These are phyloP conservation scores for Fomes fomentarius DNA, from an alignment of 1,284 basidiomycete genomes.

Conservation along the genomic window DNA sequence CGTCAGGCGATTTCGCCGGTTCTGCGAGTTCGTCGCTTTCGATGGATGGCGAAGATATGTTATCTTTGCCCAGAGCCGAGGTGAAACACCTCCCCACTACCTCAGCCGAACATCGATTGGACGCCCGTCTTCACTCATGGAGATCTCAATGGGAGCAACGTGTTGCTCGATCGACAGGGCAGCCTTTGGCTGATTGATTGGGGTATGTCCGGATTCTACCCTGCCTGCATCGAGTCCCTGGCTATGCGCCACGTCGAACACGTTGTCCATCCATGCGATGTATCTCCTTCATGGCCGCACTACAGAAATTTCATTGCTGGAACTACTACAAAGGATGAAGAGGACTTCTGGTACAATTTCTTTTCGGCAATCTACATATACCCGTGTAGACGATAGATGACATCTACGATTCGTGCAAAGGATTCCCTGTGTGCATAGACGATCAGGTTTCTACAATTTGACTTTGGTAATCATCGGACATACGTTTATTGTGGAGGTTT, in stretches of 20 bases:
- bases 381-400: no score
- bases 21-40: conserved; percentile 13
- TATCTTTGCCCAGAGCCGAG: not conserved
- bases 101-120: not conserved
- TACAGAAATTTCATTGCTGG: conserved; percentile 10
- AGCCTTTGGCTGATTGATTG: conserved; percentile 29
- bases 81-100: not conserved
- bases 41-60: conserved; percentile 4
- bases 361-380: not conserved
- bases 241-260: conserved; percentile 4
- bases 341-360: conserved; percentile 12
- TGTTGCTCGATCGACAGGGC: conserved; percentile 21
- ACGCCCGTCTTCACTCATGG: conserved; percentile 24
- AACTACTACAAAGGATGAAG: not conserved
- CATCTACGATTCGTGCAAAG: no score
- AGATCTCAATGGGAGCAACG: conserved; percentile 26
- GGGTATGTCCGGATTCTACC: conserved; percentile 24
- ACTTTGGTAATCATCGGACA: no score
- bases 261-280: not conserved
- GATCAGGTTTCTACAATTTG: no score
- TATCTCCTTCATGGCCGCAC: not conserved
- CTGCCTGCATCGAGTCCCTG: conserved; percentile 19
- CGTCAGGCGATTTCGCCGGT: conserved; percentile 10
- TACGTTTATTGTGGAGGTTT: no score
- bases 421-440: no score